Evolutionary conservation across 768 basidiomycete species (phyloP), one percentile per base, ranked within the genome.

Genomic region (Tylopilus vinaceipallidus): DNA sequence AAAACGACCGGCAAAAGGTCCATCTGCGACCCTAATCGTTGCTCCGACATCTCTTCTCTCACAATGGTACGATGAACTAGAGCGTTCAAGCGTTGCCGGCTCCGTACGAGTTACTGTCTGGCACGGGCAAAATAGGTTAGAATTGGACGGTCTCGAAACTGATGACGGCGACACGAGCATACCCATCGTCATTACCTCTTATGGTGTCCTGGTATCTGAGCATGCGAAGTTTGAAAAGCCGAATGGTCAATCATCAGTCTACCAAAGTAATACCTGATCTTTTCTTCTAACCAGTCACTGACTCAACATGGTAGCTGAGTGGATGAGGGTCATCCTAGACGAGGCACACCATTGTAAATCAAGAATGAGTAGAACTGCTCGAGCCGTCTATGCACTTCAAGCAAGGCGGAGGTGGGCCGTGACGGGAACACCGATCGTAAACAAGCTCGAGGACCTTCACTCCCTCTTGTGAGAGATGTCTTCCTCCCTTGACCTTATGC

Each of bases 291-390:
- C 14, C 11, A 23, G 17, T 3, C 33, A 24, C 52, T 58, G 35
- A 69, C 24, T 34, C 34, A 2, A 24, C 40, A 14, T 37, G 6
- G 11, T 50, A 93, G 91, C 85, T 34, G 78, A 86, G 53, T 94
- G 89, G 90, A 74, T 89, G 45, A 78, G 88, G 44, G 78, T 91
- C 14, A 80, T 95, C 29, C 76, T 95, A 8, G 95, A 98, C 61
- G 95, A 98, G 69, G 95, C 95, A 3, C 95, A 98, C 67, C 83
- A 89, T 53, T 94, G 91, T 74, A 98, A 97, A 70, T 92, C 89
- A 12, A 79, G 95, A 20, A 77, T 79, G 6, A 94, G 91, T 59
- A 88, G 89, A 66, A 91, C 89, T 13, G 91, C 92, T 0, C 88
- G 85, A 57, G 88, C 95, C 7, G 90, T 90, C 38, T 98, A 88